Evolutionary conservation across 78 protist genomes (phyloP).

Genomic region (Goniomonas avonlea): DNA sequence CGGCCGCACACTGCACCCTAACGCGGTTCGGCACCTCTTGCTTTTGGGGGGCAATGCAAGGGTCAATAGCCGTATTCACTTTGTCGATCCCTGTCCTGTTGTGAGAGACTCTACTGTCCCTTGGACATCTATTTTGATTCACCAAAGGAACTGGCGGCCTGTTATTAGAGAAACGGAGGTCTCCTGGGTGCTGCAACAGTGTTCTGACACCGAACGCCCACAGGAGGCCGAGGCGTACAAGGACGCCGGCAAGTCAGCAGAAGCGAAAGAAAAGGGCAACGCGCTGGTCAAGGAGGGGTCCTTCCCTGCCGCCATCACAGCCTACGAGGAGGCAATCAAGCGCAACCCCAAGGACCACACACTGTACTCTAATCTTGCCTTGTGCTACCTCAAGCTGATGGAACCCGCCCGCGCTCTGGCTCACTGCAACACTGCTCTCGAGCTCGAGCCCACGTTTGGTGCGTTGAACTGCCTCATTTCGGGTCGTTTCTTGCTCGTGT

Average conservation of each 20-base stretch:
- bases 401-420: conserved; percentile 39
- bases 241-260: conserved; percentile 39
- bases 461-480: no score
- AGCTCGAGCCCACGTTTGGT: conserved; percentile 50
- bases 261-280: conserved; percentile 70
- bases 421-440: conserved; percentile 60
- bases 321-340: conserved; percentile 68
- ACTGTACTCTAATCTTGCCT: conserved; percentile 59
- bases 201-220: no score
- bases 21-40: no score
- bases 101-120: no score
- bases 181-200: no score
- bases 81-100: no score
- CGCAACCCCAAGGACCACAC: conserved; percentile 73
- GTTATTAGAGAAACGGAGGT: no score
- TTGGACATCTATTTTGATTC: no score
- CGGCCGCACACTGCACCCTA: no score
- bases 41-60: no score
- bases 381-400: conserved; percentile 24
- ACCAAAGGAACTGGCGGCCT: not conserved
- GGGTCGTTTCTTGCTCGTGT: no score
- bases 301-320: conserved; percentile 65
- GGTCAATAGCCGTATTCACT: no score
- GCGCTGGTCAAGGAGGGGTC: conserved; percentile 64
- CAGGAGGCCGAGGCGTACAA: conserved; percentile 51